A percentile compares a stretch with the other conserved stretches of the same genome.
Conservation (phyloP, 768 basidiomycete species). For the Tremella yokohamensis region DNA sequence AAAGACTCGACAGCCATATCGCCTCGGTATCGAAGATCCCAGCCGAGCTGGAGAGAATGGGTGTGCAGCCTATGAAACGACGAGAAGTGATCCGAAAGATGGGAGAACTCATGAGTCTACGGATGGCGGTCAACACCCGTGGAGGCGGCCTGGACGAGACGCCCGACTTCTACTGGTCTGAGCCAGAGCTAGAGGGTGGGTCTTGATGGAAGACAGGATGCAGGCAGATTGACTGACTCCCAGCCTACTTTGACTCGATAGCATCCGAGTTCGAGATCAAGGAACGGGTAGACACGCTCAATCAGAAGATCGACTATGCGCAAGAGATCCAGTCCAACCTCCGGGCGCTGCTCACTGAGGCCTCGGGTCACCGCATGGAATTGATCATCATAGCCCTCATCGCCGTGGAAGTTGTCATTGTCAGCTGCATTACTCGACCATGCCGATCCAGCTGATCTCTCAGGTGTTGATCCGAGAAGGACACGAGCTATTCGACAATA, state of each 20-base stretch:
- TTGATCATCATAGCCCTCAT: slow-evolving; percentile 91
- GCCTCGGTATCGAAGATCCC: slow-evolving; percentile 77
- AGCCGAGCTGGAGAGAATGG: slow-evolving; percentile 68
- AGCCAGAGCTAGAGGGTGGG: slow-evolving; percentile 81
- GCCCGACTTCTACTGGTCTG: slow-evolving; percentile 78
- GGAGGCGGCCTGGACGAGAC: slow-evolving; percentile 51
- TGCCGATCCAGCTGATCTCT: slow-evolving; percentile 1
- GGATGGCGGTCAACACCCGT: slow-evolving; percentile 79
- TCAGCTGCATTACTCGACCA: slow-evolving; percentile 49
- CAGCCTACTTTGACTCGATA: slow-evolving; percentile 78
- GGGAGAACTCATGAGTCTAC: slow-evolving; percentile 83
- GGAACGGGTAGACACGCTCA: slow-evolving; percentile 71
- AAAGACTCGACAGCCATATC: slow-evolving; percentile 75
- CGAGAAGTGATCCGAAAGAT: slow-evolving; percentile 85
- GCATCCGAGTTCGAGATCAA: slow-evolving; percentile 82
- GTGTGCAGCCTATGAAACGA: slow-evolving; percentile 76
- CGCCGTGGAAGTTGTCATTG: slow-evolving; percentile 89
- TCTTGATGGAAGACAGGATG: not conserved
- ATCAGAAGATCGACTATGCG: slow-evolving; percentile 70
- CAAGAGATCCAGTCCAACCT: slow-evolving; percentile 77
- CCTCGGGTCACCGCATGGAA: slow-evolving; percentile 87
- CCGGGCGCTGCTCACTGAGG: slow-evolving; percentile 82
- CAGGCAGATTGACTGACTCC: not conserved
- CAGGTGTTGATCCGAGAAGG: slow-evolving; percentile 50
- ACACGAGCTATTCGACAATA: slow-evolving; percentile 42